Base-by-base conservation (phyloP, 2,329 filamentous ascomycete species). In the Pseudocercospora fijiensis region DNA sequence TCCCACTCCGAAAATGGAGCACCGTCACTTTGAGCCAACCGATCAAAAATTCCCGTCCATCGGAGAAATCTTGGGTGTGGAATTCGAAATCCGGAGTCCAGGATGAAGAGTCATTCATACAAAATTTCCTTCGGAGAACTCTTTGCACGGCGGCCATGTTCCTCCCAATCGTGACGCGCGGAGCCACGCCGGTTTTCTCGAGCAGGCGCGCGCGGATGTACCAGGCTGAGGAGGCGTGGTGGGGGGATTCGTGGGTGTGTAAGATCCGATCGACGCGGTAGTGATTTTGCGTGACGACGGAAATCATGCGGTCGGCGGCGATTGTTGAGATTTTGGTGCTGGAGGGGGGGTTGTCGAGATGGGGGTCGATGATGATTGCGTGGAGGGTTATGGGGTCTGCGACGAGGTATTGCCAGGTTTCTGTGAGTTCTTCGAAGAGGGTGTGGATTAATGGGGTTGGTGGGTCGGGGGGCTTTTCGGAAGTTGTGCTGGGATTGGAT, bases 341-440 rank as follows among this genome's bases (percentile, higher is more conserved):
- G 13, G 60, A 58, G n/a, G 57, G 59, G 20, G 79, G 81, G 64
- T 81, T 88, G 71, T 88, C 82, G 3, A 89, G 71, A 0, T 89
- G 87, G 0, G 86, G 79, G 68, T 89, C 87, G 68, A 89, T 87
- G 53, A 89, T 84, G 62, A 80, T 82, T 0, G 85, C 83, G 0
- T 69, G 71, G 0, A 68, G 71, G 0, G 83, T 84, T 0, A 72
- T 62, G 0, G 84, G 80, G 65, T 88, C 85, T 0, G 80, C 83
- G 1, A 89, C 81, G 0, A 88, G 67, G 65, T 87, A 87, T 71
- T 88, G 86, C 83, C 84, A 88, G 11, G 85, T 86, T 16, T 78
- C 79, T 0, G 86, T 83, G 7, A 68, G 68, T 0, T 68, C 58
- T 62, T 83, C 81, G 65, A 72, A 79, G 2, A 73, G 52, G 4